Conservation (phyloP, 306 rosid genomes). For the Rubus idaeus region DNA sequence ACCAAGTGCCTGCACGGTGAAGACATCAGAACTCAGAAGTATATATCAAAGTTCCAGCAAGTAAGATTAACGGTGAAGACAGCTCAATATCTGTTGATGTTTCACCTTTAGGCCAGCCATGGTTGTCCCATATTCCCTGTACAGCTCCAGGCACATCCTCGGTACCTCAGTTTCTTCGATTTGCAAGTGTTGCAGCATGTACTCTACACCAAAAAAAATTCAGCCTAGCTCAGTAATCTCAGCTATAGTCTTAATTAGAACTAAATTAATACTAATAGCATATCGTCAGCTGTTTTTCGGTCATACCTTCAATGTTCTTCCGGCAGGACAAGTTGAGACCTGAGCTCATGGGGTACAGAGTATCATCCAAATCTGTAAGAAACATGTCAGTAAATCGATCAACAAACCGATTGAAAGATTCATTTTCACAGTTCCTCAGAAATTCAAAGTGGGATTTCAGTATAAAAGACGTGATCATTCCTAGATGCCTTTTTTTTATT, state of each 20-base stretch:
- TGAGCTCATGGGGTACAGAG: constrained; percentile 76
- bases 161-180: constrained; percentile 74
- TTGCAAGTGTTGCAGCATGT: constrained; percentile 59
- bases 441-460: neutral
- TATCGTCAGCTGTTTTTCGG: neutral
- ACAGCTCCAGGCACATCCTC: constrained; percentile 68
- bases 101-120: constrained; percentile 88
- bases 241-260: neutral
- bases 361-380: constrained; percentile 79
- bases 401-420: neutral
- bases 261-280: neutral
- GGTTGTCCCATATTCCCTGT: constrained; percentile 73
- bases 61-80: neutral
- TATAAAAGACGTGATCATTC: neutral
- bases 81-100: neutral
- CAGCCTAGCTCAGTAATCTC: neutral
- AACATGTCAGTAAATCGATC: constrained; percentile 19
- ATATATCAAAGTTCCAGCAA: neutral
- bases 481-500: neutral
- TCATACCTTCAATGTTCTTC: constrained; percentile 65
- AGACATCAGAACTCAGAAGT: neutral
- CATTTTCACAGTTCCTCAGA: neutral
- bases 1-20: constrained; percentile 51
- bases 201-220: constrained; percentile 43
- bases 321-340: constrained; percentile 78